Base-by-base conservation (phyloP, 2,329 filamentous ascomycete species). In the Colletotrichum spinosum region DNA sequence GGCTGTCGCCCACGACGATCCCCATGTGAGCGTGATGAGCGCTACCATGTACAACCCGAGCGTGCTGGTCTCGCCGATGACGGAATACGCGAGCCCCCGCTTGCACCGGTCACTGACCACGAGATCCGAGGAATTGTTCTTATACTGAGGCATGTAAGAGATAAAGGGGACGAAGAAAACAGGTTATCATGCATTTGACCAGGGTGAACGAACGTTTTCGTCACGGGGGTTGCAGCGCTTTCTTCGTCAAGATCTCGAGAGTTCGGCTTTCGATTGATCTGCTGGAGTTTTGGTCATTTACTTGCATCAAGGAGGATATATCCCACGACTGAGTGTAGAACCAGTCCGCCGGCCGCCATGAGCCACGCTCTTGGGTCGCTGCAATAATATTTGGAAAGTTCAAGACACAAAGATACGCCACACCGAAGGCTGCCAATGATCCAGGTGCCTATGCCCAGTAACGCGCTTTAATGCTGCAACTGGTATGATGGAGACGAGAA, bases 121-220 rank as follows among this genome's bases (percentile, higher is more conserved):
- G 5, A 72, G 80, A 59, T 81, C 80, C 2, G 80, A 82, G 34
- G 81, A 82, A 68, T 69, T 81, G 4, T 81, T 75, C 60, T 70
- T 77, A 35, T 57, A 51, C 37, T 61, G 38, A 61, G 4, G n/a
- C 6, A 25, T 11, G 17, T 37, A 15, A n/a, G n/a, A 11, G 8
- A 56, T 11, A 12, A 13, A 35, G 17, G 15, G 17, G 12, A 44
- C 25, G 13, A 9, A 6, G 3, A 37, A 12, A 38, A 51, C 33
- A 48, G 52, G 45, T 52, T 44, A 62, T 11, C 25, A n/a, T 25
- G 25, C 25, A 25, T 25, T 25, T 4, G 2, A 25, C 25, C 25
- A 25, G 25, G 25, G 25, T 25, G 10, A 37, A 37, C 7, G 10
- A 37, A 37, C 7, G 9, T 13, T 11, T 37, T 37, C n/a, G 8